Evolutionary conservation across 2,329 filamentous ascomycete genomes (phyloP), one percentile per base, ranked within the genome.

Genomic region (Bipolaris gigantea): DNA sequence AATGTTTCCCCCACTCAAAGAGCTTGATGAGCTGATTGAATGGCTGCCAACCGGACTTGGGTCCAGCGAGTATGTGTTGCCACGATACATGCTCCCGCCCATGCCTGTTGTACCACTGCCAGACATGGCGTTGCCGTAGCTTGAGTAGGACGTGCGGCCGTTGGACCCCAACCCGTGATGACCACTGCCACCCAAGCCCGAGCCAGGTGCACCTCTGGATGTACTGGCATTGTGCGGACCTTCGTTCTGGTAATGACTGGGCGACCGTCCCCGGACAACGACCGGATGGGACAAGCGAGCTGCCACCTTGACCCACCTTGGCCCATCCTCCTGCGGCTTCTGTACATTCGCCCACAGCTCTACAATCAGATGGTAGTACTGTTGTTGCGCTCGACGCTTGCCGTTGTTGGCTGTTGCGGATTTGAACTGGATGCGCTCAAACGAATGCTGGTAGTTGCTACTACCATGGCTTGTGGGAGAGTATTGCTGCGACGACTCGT

Each of bases 371-470:
- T 94, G 90, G 68, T 95, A 96, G 73, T 92, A 96, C 65, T 96
- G 92, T 70, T 97, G 92, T 16, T 92, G 90, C 1, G 92, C 92
- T 52, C 92, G 82, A 62, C 92, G 83, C 73, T 96, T 96, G 42
- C 92, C 92, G 63, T 97, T 97, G 77, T 96, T 97, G 21, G 91
- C 90, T 0, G 92, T 96, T 1, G 92, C 92, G 61, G 90, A 90
- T 73, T 96, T 95, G 82, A 96, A 97, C 66, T 96, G 92, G 47
- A 96, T 94, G 10, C 92, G 86, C 70, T 96, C 92, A 70, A 95
- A 97, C 0, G 81, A 83, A 53, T 87, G 83, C n/a, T 80, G 78
- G 7, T 73, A 76, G 11, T 64, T 71, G 48, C 64, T 73, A 25
- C 59, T 69, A 0, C 65, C 60, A 42, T 75, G 73, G 43, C 64